Evolutionary conservation across 345 rosid genomes (phyloP), one percentile per base, ranked within the genome.

Genomic region (Geranium rotundifolium): DNA sequence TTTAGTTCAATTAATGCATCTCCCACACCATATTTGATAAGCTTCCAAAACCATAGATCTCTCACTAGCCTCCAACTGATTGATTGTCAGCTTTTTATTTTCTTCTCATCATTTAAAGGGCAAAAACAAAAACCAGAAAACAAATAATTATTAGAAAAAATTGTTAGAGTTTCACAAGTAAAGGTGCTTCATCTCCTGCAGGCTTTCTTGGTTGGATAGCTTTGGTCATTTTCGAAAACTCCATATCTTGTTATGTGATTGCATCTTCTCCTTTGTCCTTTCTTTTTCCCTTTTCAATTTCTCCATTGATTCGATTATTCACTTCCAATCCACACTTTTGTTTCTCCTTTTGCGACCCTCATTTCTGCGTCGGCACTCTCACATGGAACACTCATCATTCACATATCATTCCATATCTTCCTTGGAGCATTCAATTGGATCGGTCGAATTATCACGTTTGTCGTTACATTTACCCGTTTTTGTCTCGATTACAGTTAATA

Each of bases 201-300:
- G 84, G 76, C 79, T 76, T 79, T 81, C 66, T 46, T 65, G 63
- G 71, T 62, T 62, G 73, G 72, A 72, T 60, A 57, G 54, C 39
- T 68, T 73, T 75, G 82, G 67, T 68, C 79, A 64, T 68, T 73
- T 76, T 75, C 82, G 77, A 70, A 69, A 77, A 69, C 56, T 71
- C 81, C 85, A 75, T 20, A 57, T 12, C 69, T 65, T 54, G 67
- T 76, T 69, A 64, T 55, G 65, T 73, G 72, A 63, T 69, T 66
- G 77, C 77, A 75, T 64, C 72, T 77, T 34, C 73, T 70, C 70
- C 77, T 80, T 79, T 79, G 50, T 61, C 57, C 75, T 62, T 61
- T 55, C 37, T 67, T 72, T 69, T 66, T 71, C 14, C 13, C 41
- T 34, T 34, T 34, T 34, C 52, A 9, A 2, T 55, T 55, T 55